These are phyloP conservation scores for Suillus subluteus DNA, from an alignment of 768 basidiomycete species.

Conservation along the genomic window DNA sequence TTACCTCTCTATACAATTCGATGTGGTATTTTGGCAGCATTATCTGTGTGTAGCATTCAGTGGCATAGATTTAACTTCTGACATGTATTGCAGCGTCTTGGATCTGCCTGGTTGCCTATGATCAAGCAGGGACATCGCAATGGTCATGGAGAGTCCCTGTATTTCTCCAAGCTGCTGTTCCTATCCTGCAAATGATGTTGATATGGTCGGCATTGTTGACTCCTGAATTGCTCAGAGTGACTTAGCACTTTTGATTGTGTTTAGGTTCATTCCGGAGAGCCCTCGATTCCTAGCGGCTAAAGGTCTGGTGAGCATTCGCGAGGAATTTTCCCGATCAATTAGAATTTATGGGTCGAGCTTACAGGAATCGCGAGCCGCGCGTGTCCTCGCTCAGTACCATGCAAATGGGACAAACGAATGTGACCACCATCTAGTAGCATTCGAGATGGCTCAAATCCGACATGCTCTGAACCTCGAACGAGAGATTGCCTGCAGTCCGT, in stretches of 20 bases:
- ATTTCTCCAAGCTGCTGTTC: slow-evolving; percentile 61
- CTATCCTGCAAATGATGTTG: slow-evolving; percentile 55
- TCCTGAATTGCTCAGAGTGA: neutral
- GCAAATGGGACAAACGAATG: slow-evolving; percentile 60
- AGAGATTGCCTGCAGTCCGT: slow-evolving; percentile 50
- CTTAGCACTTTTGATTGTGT: neutral
- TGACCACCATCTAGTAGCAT: slow-evolving; percentile 53
- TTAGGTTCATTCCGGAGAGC: slow-evolving; percentile 69
- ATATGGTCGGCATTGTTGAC: slow-evolving; percentile 46
- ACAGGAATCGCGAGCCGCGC: slow-evolving; percentile 60
- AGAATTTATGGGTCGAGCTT: neutral
- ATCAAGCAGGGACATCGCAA: slow-evolving; percentile 36
- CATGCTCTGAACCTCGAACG: slow-evolving; percentile 68
- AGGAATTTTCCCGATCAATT: neutral
- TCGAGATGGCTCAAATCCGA: slow-evolving; percentile 66
- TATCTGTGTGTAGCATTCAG: slow-evolving; percentile 37
- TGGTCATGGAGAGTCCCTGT: slow-evolving; percentile 74
- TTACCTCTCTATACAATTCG: slow-evolving; percentile 70
- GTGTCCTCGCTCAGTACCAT: slow-evolving; percentile 72
- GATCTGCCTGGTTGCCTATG: slow-evolving; percentile 48
- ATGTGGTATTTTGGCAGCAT: slow-evolving; percentile 79
- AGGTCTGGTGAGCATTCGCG: slow-evolving; percentile 47
- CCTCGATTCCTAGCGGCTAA: slow-evolving; percentile 68
- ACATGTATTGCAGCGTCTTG: slow-evolving; percentile 41
- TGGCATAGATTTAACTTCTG: neutral